Evolutionary conservation across 352 stramenopile species (phyloP).

Genomic region (Globisporangium cylindrosporum): DNA sequence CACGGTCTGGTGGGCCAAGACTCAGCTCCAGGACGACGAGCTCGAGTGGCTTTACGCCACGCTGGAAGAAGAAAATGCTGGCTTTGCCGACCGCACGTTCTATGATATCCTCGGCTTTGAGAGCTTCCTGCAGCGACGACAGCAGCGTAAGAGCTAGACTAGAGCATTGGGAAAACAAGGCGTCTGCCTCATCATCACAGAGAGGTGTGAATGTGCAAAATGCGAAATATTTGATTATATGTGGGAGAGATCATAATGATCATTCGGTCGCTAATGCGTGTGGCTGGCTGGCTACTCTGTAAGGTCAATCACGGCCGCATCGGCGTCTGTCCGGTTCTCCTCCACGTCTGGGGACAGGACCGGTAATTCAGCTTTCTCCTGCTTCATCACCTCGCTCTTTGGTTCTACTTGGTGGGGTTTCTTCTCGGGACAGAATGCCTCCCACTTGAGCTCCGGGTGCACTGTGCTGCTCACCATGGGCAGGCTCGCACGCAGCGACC

Average conservation of each 20-base stretch:
- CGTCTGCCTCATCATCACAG: neutral
- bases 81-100: conserved; percentile 47
- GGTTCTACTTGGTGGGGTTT: neutral
- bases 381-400: conserved; percentile 4
- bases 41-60: conserved; percentile 61
- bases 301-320: conserved; percentile 1
- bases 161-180: neutral
- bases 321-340: neutral
- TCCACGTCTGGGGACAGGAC: neutral
- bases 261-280: no score
- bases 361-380: neutral
- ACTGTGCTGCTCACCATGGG: conserved; percentile 10
- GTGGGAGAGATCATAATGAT: neutral
- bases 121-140: conserved; percentile 35
- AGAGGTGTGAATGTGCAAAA: neutral
- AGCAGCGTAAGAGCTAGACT: neutral
- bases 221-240: conserved; percentile 7
- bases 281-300: neutral
- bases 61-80: conserved; percentile 33
- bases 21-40: conserved; percentile 43
- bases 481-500: conserved; percentile 22
- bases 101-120: conserved; percentile 76
- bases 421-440: neutral
- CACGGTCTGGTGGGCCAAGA: conserved; percentile 70
- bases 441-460: conserved; percentile 7